Conservation (phyloP, 371 early-diverging fungal genomes). For the Lichtheimia ornata region DNA sequence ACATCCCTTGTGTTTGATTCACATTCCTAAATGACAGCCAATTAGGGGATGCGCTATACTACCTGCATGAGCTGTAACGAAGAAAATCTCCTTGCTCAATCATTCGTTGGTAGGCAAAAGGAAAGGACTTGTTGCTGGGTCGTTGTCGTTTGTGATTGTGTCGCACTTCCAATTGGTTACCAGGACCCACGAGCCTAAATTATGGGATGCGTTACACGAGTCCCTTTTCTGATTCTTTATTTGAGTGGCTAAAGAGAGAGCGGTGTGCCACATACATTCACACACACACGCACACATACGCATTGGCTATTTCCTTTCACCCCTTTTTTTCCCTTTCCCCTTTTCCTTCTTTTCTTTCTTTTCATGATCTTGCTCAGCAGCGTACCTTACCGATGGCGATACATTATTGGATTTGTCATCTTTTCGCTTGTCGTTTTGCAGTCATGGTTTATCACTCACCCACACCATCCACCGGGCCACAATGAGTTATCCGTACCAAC, state of each 20-base stretch:
- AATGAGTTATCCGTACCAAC: no score
- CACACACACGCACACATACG: background rate
- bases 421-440: constrained; percentile 1
- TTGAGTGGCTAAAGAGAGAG: background rate
- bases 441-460: constrained; percentile 6
- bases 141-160: no score
- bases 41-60: no score
- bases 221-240: background rate
- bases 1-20: no score
- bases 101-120: no score
- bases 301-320: background rate
- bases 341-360: constrained; percentile 1
- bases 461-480: background rate
- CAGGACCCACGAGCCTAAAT: background rate
- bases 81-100: no score
- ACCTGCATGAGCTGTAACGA: no score
- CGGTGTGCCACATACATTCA: background rate
- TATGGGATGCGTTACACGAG: background rate
- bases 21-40: no score
- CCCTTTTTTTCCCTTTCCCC: background rate
- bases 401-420: background rate
- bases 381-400: constrained; percentile 16
- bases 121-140: no score
- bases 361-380: background rate
- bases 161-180: background rate